A percentile compares a stretch with the other conserved stretches of the same genome.
Evolutionary conservation across 2,329 filamentous ascomycete species (phyloP).

Genomic region (Trichoderma oligosporum): DNA sequence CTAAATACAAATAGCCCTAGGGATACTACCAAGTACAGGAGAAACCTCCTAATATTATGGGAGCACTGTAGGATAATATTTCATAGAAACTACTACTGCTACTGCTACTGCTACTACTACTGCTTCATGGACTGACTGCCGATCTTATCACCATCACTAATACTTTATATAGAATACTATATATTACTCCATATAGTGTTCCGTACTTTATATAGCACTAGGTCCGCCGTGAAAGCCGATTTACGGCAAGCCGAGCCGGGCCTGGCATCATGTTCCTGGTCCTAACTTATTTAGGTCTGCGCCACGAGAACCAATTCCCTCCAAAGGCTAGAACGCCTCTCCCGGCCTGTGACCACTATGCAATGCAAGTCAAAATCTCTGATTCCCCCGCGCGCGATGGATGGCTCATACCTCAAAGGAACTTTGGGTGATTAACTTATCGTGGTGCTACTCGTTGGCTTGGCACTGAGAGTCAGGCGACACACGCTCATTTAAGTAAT

Average conservation of each 20-base stretch:
- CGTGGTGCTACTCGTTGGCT: neutral
- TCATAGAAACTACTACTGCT: too few relatives aligned
- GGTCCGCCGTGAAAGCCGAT: neutral
- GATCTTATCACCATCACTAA: too few relatives aligned
- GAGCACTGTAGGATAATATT: too few relatives aligned
- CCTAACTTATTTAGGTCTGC: neutral
- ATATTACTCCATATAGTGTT: too few relatives aligned
- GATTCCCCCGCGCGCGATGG: neutral
- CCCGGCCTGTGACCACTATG: neutral
- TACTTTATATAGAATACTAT: too few relatives aligned
- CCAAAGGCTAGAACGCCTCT: constrained; percentile 4
- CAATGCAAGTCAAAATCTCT: neutral
- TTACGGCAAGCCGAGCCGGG: neutral
- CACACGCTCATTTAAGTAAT: neutral
- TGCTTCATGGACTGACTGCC: too few relatives aligned
- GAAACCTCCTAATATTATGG: too few relatives aligned
- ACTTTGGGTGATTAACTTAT: neutral
- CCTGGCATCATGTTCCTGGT: constrained; percentile 1
- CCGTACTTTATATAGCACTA: too few relatives aligned
- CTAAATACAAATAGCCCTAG: too few relatives aligned
- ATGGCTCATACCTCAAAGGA: neutral
- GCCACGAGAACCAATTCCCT: constrained; percentile 9
- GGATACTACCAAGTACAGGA: too few relatives aligned
- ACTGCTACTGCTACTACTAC: too few relatives aligned
- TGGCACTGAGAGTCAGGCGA: neutral